A percentile compares a stretch with the other conserved stretches of the same genome.
Conservation (phyloP, 306 rosid species). For the Acacia confusa region DNA sequence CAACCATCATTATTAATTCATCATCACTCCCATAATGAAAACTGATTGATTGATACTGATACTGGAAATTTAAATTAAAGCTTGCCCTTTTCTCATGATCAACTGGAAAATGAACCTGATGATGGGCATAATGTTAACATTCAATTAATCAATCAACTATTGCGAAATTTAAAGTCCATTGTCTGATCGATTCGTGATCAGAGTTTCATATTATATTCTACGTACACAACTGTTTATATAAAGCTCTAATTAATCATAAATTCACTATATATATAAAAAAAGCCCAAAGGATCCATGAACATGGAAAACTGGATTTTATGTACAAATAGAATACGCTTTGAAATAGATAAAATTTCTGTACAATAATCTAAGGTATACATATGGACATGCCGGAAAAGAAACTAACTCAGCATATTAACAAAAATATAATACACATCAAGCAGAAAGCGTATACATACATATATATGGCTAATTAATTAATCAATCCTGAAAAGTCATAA, state of each 20-base stretch:
- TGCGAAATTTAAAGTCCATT: neutral
- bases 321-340: neutral
- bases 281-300: neutral
- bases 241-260: neutral
- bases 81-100: neutral
- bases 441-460: neutral
- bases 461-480: constrained; percentile 2
- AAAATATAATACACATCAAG: neutral
- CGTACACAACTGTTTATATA: neutral
- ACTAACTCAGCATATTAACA: constrained; percentile 1
- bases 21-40: neutral
- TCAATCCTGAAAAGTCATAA: constrained; percentile 43
- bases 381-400: constrained; percentile 16
- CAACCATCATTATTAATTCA: neutral
- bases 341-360: neutral
- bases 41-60: neutral
- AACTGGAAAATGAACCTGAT: neutral
- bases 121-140: neutral
- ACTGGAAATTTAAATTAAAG: neutral
- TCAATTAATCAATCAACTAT: neutral
- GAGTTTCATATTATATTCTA: neutral
- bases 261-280: too few species aligned
- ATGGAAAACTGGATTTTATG: neutral
- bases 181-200: neutral
- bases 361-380: neutral